phyloP scores from a whole-genome alignment of 2,329 filamentous ascomycete genomes.

The Exophiala viscosa region DNA sequence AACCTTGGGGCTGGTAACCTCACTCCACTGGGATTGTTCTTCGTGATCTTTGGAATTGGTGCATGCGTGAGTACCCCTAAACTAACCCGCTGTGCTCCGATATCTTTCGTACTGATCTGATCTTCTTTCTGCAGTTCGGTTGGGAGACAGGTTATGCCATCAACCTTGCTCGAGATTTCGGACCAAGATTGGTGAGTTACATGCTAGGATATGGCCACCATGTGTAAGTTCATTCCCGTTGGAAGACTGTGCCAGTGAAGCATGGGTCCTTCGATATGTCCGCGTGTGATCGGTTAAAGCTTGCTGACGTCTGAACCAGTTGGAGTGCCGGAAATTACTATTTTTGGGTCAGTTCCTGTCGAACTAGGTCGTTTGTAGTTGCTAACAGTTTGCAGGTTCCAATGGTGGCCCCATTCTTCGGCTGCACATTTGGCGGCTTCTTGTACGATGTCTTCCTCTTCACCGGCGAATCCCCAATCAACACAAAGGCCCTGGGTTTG shows the following conservation, averaged over 20 bases:
- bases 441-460: constrained; percentile 67
- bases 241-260: no score
- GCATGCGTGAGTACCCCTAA: constrained; percentile 44
- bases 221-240: no score
- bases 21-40: constrained; percentile 63
- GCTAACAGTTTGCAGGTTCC: constrained; percentile 52
- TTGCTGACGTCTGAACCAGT: constrained; percentile 33
- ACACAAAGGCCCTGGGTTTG: constrained; percentile 62
- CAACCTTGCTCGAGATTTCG: constrained; percentile 69
- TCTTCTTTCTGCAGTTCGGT: constrained; percentile 48
- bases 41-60: constrained; percentile 70
- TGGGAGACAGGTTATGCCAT: constrained; percentile 77
- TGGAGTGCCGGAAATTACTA: constrained; percentile 67
- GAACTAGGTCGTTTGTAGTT: neutral
- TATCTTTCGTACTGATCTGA: no score
- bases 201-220: constrained; percentile 61
- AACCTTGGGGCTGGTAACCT: constrained; percentile 54
- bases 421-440: constrained; percentile 60
- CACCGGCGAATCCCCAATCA: constrained; percentile 63
- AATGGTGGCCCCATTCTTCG: constrained; percentile 66
- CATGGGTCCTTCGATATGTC: no score
- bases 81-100: no score
- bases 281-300: no score
- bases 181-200: constrained; percentile 63
- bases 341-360: constrained; percentile 23